Evolutionary conservation across 768 basidiomycete species (phyloP).

Genomic region (Agrocybe praecox): DNA sequence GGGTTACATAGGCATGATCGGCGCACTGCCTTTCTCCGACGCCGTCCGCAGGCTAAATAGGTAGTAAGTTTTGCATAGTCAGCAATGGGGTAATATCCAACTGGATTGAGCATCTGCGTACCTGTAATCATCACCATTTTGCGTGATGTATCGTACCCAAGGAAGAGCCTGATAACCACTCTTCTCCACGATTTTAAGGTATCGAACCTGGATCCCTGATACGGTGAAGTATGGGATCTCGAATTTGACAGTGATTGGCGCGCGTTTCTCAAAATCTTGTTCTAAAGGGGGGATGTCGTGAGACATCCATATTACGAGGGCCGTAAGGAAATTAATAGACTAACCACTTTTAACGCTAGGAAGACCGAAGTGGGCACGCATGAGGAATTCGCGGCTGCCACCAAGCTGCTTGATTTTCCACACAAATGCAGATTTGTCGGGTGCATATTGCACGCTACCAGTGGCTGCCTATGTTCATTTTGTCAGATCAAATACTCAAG

Average conservation of each 20-base stretch:
- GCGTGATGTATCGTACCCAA: constrained; percentile 94
- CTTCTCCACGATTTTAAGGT: constrained; percentile 98
- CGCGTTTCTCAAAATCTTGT: constrained; percentile 84
- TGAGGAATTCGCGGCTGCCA: constrained; percentile 94
- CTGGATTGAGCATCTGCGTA: constrained; percentile 24
- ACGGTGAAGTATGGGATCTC: constrained; percentile 99
- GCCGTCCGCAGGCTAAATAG: constrained; percentile 66
- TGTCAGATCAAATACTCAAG: background rate
- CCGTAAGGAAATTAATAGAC: constrained; percentile 26
- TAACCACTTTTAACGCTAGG: constrained; percentile 90
- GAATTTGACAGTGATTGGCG: constrained; percentile 96
- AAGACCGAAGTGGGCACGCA: constrained; percentile 97
- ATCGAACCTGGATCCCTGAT: constrained; percentile 95
- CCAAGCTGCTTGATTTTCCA: constrained; percentile 99
- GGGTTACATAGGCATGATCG: constrained; percentile 56
- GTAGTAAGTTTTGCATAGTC: background rate
- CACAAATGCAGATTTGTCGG: constrained; percentile 97
- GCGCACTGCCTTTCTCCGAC: constrained; percentile 70
- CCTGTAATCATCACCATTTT: constrained; percentile 93
- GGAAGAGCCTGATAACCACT: constrained; percentile 95
- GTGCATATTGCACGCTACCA: constrained; percentile 94
- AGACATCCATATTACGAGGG: background rate
- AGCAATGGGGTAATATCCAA: background rate
- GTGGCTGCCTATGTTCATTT: constrained; percentile 72
- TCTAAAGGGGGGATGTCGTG: constrained; percentile 31